Base-by-base conservation (phyloP, 78 protist genomes). In the Dictyostelium brefeldianum region DNA sequence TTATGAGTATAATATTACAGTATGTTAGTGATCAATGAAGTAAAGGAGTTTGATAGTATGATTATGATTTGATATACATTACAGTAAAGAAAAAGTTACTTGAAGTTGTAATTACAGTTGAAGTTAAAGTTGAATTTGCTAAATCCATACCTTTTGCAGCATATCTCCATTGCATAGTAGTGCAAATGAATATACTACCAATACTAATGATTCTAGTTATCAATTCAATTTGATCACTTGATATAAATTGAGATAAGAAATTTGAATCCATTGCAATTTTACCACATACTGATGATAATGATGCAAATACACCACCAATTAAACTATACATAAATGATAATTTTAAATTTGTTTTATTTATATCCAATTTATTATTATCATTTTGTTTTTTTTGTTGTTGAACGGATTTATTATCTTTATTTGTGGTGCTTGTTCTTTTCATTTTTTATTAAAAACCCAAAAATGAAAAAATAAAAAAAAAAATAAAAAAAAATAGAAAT, bases 161-260 rank as follows among this genome's bases (percentile, higher is more conserved):
- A 64, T 87, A 87, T 64, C 92, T 74, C 92, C 92, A 87, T 64
- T 87, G 92, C 81, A 87, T 59, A 25, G 92, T 87, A 3, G 92
- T 87, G 50, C 84, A 77, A 15, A 87, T 56, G 29, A 64, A 87
- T 14, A 87, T 87, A 64, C 92, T 81, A 48, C 50, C 50, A 22
- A 87, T 36, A 27, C 92, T 77, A 31, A 87, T 77, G 6, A 25
- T 56, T 87, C 92, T 87, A 43, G 79, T 20, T 31, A 78, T 27
- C 31, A 48, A 31, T 31, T 53, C 22, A 54, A 77, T 69, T 27
- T 74, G 41, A 18, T 74, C 78, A 47, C 79, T 73, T 22, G 92
- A 87, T 8, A 87, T 64, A 46, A 64, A 77, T 36, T 36, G 36
- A 57, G 92, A 62, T 5, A 87, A 67, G 22, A 87, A 87, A 14